Conservation (phyloP, 306 rosid genomes). For the Vigna reflexopilosa region DNA sequence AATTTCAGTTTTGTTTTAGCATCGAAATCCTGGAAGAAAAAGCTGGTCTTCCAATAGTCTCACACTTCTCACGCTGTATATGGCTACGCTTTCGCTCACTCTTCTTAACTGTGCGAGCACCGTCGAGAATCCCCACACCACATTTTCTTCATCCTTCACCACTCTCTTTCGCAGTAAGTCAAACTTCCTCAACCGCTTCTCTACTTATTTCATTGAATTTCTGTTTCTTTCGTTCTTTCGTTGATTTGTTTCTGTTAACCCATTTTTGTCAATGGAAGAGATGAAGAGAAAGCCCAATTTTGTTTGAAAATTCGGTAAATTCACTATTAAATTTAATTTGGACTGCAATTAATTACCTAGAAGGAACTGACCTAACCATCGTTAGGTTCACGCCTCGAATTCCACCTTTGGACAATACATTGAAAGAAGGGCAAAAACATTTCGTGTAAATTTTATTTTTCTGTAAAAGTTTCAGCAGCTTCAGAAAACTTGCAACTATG, state of each 20-base stretch:
- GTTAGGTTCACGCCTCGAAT: neutral
- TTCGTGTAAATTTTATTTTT: neutral
- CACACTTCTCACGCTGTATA: neutral
- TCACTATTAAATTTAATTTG: slow-evolving; percentile 1
- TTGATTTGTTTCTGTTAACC: slow-evolving; percentile 12
- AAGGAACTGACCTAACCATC: neutral
- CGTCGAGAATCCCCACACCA: slow-evolving; percentile 16
- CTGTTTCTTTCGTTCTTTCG: slow-evolving; percentile 4
- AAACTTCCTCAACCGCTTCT: neutral
- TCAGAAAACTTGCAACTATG: slow-evolving; percentile 7
- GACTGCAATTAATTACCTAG: neutral
- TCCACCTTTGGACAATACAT: neutral
- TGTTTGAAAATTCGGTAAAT: neutral
- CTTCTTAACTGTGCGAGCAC: slow-evolving; percentile 17
- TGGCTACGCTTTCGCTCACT: slow-evolving; percentile 41
- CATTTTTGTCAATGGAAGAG: neutral
- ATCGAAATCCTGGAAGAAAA: no score
- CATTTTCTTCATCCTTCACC: slow-evolving; percentile 7
- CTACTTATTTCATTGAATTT: neutral
- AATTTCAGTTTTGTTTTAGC: no score
- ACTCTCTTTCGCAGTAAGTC: slow-evolving; percentile 31
- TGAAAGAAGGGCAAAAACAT: neutral
- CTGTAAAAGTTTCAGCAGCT: neutral
- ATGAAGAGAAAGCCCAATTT: slow-evolving; percentile 10
- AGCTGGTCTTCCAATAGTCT: neutral